Base-by-base conservation (phyloP, 2,329 filamentous ascomycete species). In the Cladosporium sp. region DNA sequence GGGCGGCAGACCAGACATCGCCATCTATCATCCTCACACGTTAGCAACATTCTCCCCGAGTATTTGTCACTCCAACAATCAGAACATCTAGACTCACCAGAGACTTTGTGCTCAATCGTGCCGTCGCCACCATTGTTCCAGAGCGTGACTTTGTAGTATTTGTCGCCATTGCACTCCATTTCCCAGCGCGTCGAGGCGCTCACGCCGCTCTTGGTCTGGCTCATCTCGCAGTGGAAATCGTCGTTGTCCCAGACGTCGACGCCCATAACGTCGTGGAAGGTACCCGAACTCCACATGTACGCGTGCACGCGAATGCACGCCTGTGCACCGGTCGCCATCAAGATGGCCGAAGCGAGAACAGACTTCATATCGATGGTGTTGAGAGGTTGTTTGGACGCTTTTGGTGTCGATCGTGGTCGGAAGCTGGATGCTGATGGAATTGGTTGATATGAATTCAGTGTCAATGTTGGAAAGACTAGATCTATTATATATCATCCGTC, bases 341-440 rank as follows among this genome's bases (percentile, higher is more conserved):
- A 29, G 5, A 38, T 29, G 43, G 43, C 33, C 2, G 43, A 46
- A 9, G 43, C 43, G 32, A 46, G 35, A 29, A 38, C 33, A 19
- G 32, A 46, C 15, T 38, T 92, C 1, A 95, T 81, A 42, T 81
- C 80, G 20, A 89, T 82, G 51, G 97, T 93, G 50, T 84, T 84
- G 30, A 88, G 77, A 3, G 96, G 79, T 11, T 95, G 78, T 15
- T 76, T 76, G 67, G 94, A 94, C 0, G 87, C 87, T 57, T 86
- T 85, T 40, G 86, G 86, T 36, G 78, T 70, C 0, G 84, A 83
- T 15, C 83, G 81, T 16, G 78, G 75, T 30, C 64, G 50, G 4
- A 18, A 11, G 43, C n/a, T 29, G 32, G 30, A 46, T 46, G 15
- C n/a, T 45, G 42, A 38, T 46, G 32, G 42, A 38, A 46, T 20